phyloP scores from a whole-genome alignment of 805 yeast species.

The Wickerhamiella allomyrinae region DNA sequence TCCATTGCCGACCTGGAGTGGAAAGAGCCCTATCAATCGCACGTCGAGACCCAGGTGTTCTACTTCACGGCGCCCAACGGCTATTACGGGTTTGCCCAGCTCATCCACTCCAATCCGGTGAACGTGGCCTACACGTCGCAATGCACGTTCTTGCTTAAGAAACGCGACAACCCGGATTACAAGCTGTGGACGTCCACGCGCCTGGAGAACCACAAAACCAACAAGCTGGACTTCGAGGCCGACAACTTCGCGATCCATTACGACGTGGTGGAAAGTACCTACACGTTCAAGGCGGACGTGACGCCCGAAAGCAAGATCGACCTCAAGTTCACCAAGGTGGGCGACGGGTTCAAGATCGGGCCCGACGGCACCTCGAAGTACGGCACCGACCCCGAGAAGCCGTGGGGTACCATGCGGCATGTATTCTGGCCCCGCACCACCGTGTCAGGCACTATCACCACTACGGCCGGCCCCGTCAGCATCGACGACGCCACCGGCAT shows the following conservation, averaged over 20 bases:
- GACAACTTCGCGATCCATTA: conserved; percentile 52
- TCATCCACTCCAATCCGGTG: conserved; percentile 83
- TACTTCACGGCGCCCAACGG: conserved; percentile 56
- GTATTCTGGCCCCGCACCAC: conserved; percentile 87
- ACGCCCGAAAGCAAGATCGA: conserved; percentile 59
- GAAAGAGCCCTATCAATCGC: conserved; percentile 62
- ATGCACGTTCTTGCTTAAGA: conserved; percentile 73
- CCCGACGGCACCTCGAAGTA: conserved; percentile 71
- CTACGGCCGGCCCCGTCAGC: conserved; percentile 27
- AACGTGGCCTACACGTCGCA: conserved; percentile 77
- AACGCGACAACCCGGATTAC: conserved; percentile 34
- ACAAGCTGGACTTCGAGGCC: conserved; percentile 54
- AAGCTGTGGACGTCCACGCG: conserved; percentile 85
- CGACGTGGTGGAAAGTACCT: conserved; percentile 36
- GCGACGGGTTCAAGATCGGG: conserved; percentile 82
- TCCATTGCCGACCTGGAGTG: conserved; percentile 59
- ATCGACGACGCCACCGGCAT: conserved; percentile 35
- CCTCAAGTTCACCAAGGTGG: conserved; percentile 37
- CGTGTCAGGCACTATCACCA: conserved; percentile 48
- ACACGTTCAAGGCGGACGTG: conserved; percentile 45
- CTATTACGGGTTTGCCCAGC: conserved; percentile 76
- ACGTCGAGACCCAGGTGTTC: conserved; percentile 91
- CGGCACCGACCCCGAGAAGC: conserved; percentile 69
- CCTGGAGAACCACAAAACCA: conserved; percentile 55
- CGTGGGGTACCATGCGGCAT: conserved; percentile 98